Base-by-base conservation (phyloP, 2,329 filamentous ascomycete species). In the Arthrobotrys conoides region DNA sequence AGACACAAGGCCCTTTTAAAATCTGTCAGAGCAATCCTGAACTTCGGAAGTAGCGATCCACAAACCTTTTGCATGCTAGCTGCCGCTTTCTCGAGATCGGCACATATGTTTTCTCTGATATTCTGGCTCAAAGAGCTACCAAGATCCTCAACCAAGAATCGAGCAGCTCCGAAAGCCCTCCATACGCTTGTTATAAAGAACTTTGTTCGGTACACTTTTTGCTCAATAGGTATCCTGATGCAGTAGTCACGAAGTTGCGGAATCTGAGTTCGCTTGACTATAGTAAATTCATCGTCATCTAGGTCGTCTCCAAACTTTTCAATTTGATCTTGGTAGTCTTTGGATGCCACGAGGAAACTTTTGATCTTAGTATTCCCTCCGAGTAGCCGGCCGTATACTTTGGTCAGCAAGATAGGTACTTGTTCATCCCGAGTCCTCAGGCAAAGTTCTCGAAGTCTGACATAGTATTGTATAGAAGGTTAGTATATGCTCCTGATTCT, bases 341-440 rank as follows among this genome's bases (percentile, higher is more conserved):
- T 77, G 0, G 72, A 66, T 22, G 72, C 57, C 4, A 77, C 72
- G 5, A 77, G 41, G n/a, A 71, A 77, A 14, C 30, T 59, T 16
- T 61, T 67, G 18, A 77, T 33, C 5, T 61, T 18, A 2, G 48
- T 51, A 12, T 63, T 49, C 1, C 64, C 51, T 10, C 66, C 66
- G 5, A 77, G 49, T 9, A 61, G 18, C 9, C 30, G 20, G 6
- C 6, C 33, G 20, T 67, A 77, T 5, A 10, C n/a, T 38, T 51
- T 71, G 20, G 10, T 20, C 1, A 77, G 16, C 9, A 36, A 24
- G 8, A 61, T 27, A 10, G 72, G 72, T 4, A 77, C 59, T 5
- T 66, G 41, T 46, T 71, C 36, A n/a, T 71, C 41, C 16, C 72
- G 41, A n/a, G 14, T 63, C 2, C 41, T 24, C 0, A 66, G 5